Base-by-base conservation (phyloP, 2,329 filamentous ascomycete species). In the Colletotrichum sp. region DNA sequence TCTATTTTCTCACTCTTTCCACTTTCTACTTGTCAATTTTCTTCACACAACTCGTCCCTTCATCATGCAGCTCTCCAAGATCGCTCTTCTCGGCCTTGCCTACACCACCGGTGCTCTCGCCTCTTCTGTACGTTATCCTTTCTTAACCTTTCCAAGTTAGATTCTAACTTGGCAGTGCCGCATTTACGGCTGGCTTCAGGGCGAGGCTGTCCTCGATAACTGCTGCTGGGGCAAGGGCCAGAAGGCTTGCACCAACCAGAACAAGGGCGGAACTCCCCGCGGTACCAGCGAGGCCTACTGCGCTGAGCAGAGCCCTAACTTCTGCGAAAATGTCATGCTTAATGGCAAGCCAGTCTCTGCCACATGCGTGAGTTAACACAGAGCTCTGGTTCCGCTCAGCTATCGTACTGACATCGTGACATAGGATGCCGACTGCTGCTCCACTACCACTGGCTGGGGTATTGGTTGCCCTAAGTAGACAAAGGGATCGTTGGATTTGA, bases 191-290 rank as follows among this genome's bases (percentile, higher is more conserved):
- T 68, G 66, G 66, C 16, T 58, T 10, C 32, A 36, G 10, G 66
- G 66, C 22, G 66, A 68, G 3, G 28, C 48, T 15, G 66, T 68
- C n/a, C 66, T 68, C 6, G 66, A 68, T 18, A 68, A 68, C 30
- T 68, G 66, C 66, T 68, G 66, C 43, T 68, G 66, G 66, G 66
- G 66, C 6, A 68, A 68, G 22, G 66, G 66, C 28, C 66, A 68
- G 5, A 68, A 68, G 66, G 66, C 66, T 56, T 68, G 66, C 48
- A 68, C 48, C 15, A 68, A 58, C 48, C 66, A 68, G 30, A 68
- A 68, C 22, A 58, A 36, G 48, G 48, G 48, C 22, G 66, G 66
- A 15, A 68, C 66, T 18, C n/a, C 30, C 18, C 66, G 66, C n/a
- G 66, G 66, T 16, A 68, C 48, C 30, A 68, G 48, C 30, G 48